Evolutionary conservation across 1,284 basidiomycete species (phyloP), one percentile per base, ranked within the genome.

Genomic region (Neolentinus lepideus): DNA sequence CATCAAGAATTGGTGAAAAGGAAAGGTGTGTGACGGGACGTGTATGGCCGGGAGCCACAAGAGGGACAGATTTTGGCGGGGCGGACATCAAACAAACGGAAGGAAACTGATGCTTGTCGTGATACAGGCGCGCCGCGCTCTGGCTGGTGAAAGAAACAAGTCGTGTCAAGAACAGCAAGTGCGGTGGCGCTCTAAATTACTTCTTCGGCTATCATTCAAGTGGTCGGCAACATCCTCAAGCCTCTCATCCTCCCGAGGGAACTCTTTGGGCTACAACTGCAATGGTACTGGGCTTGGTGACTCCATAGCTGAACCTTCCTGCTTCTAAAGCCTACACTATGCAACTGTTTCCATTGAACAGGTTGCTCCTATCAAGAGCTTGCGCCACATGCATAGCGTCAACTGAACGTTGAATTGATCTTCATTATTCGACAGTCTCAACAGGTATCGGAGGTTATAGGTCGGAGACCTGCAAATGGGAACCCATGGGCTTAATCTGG

Each of bases 21-120:
- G 92, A 92, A 57, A 97, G 85, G 69, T 98, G 94, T 35, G 92
- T 94, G 60, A 97, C 93, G 38, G 94, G 94, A 62, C 94, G 80
- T 43, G 87, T 90, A 68, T 90, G 87, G 56, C 87, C 87, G 63
- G 87, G 85, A 48, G 88, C 87, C 67, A 90, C 88, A 63, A 90
- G 84, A 52, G 87, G 88, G 54, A 84, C 81, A 54, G 83, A 76
- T 71, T 84, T 89, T 64, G 79, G 75, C 47, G 75, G 78, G 57
- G 71, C 59, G 64, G 76, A 79, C 81, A 82, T 82, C 11, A 50
- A 50, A 50, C 24, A 50, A 50, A 25, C 22, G 22, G 47, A 29
- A 50, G 8, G 22, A 26, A 50, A 25, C 27, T 10, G 47, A 26
- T 25, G 12, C 4, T 25, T 6, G 47, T 50, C 47, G 47, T 50